These are phyloP conservation scores for Fomitopsis pulvina DNA, from an alignment of 768 basidiomycete genomes.

Conservation along the genomic window DNA sequence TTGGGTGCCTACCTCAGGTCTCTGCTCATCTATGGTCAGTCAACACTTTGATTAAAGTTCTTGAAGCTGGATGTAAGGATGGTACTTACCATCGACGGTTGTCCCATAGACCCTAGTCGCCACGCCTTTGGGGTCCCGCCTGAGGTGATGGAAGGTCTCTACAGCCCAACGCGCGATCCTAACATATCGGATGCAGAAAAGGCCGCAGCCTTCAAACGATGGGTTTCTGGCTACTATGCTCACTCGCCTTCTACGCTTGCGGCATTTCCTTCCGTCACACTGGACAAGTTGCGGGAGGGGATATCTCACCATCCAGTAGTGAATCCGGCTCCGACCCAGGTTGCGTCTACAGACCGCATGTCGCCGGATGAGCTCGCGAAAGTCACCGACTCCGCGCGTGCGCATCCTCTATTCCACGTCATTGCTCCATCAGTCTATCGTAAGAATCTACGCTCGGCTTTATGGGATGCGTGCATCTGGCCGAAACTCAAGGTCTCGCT, in stretches of 20 bases:
- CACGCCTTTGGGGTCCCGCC: not conserved
- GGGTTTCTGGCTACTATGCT: conserved; percentile 3
- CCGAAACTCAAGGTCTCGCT: not conserved
- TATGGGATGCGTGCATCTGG: not conserved
- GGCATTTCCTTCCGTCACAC: not conserved
- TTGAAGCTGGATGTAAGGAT: no score
- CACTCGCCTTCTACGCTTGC: not conserved
- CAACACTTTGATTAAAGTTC: not conserved
- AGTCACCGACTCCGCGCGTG: not conserved
- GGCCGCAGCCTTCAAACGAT: not conserved
- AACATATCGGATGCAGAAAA: conserved; percentile 4
- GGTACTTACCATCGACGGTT: not conserved
- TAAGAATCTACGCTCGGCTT: not conserved
- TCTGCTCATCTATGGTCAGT: conserved; percentile 3
- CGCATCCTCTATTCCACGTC: not conserved
- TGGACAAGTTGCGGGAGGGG: not conserved
- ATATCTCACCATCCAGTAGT: not conserved
- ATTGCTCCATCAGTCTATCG: not conserved
- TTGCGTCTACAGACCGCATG: not conserved
- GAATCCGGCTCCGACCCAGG: not conserved
- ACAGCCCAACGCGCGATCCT: not conserved
- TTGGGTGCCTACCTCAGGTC: conserved; percentile 3
- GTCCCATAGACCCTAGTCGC: not conserved
- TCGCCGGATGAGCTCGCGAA: not conserved
- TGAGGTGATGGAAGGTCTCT: not conserved